Evolutionary conservation across 495 filamentous ascomycete genomes (phyloP).

Genomic region (Neurospora sp.): DNA sequence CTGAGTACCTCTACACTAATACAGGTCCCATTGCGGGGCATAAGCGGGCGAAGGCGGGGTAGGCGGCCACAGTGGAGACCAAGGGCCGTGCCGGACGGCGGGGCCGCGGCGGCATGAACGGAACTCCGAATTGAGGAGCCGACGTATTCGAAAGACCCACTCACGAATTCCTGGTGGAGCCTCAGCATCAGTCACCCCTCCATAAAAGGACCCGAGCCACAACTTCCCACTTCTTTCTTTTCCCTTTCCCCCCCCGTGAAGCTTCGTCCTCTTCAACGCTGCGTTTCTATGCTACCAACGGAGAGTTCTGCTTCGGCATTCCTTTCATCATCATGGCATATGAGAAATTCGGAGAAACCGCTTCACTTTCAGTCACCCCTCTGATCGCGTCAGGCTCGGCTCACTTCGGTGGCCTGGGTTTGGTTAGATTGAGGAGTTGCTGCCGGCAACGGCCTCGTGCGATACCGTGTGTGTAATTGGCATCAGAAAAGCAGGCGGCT

Average conservation of each 20-base stretch:
- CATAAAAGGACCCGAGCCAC: background rate
- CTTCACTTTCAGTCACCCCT: background rate
- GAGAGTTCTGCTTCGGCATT: background rate
- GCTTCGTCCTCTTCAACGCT: background rate
- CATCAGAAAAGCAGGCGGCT: slow-evolving; percentile 17
- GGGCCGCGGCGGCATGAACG: background rate
- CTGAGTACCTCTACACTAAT: background rate
- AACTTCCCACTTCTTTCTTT: background rate
- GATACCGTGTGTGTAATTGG: slow-evolving; percentile 13
- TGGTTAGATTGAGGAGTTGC: background rate
- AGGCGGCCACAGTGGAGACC: background rate
- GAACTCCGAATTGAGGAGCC: background rate
- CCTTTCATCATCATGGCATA: background rate
- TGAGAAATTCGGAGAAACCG: background rate
- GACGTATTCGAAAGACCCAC: background rate
- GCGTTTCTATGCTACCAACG: background rate
- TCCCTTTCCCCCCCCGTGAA: background rate
- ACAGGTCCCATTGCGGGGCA: background rate
- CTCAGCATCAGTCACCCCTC: background rate
- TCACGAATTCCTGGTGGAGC: background rate
- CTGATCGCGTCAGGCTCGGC: background rate
- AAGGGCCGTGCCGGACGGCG: background rate
- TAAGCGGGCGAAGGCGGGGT: background rate
- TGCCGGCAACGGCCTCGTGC: slow-evolving; percentile 16
- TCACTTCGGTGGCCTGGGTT: background rate